Conservation (phyloP, 2,329 filamentous ascomycete species). For the Pestalotiopsis sp. region DNA sequence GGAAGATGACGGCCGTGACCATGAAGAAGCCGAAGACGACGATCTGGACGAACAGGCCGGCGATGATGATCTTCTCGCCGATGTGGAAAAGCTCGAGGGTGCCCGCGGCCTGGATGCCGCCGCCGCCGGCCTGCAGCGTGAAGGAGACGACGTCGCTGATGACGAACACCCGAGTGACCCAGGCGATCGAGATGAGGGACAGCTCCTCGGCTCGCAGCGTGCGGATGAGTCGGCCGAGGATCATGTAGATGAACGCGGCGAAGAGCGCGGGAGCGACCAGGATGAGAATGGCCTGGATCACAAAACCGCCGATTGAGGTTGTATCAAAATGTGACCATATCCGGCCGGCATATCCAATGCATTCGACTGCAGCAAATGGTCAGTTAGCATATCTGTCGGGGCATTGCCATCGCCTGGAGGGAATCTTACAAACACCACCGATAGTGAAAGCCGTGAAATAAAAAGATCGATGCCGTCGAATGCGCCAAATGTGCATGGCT, state of each 20-base stretch:
- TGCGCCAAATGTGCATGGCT: slow-evolving; percentile 14
- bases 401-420: not conserved
- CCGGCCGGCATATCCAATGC: slow-evolving; percentile 21
- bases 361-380: slow-evolving; percentile 15
- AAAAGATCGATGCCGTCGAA: slow-evolving; percentile 11
- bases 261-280: slow-evolving; percentile 24
- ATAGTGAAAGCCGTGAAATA: slow-evolving; percentile 23
- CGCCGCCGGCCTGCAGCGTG: slow-evolving; percentile 41
- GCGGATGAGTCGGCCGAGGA: slow-evolving; percentile 33
- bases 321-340: slow-evolving; percentile 23
- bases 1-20: slow-evolving; percentile 42
- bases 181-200: slow-evolving; percentile 20
- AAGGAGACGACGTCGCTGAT: slow-evolving; percentile 47
- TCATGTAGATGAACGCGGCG: slow-evolving; percentile 40
- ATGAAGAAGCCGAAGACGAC: slow-evolving; percentile 50
- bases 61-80: slow-evolving; percentile 47
- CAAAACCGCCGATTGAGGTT: slow-evolving; percentile 18
- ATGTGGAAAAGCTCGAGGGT: slow-evolving; percentile 28
- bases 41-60: slow-evolving; percentile 53
- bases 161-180: slow-evolving; percentile 50
- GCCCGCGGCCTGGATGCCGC: slow-evolving; percentile 29
- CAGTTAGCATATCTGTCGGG: slow-evolving; percentile 2
- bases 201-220: slow-evolving; percentile 21
- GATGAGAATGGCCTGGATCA: slow-evolving; percentile 23
- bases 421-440: slow-evolving; percentile 10